phyloP scores from a whole-genome alignment of 139 green algal species.

The Micractinium sp. region DNA sequence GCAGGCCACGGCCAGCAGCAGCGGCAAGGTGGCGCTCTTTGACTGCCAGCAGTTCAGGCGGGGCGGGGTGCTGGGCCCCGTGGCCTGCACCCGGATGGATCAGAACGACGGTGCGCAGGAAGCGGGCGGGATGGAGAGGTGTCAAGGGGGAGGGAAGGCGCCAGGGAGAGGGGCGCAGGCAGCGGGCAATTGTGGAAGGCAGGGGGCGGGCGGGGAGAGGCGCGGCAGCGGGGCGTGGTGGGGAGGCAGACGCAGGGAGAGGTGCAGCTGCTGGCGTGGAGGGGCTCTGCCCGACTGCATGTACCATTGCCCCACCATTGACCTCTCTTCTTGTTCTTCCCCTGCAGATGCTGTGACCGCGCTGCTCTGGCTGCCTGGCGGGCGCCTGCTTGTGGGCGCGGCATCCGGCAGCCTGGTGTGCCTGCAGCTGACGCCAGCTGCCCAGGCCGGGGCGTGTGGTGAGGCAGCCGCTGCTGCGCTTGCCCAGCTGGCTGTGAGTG shows the following conservation, averaged over 20 bases:
- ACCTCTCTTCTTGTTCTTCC: neutral
- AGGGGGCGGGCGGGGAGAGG: too few relatives aligned
- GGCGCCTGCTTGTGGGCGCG: conserved; percentile 47
- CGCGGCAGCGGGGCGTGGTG: too few relatives aligned
- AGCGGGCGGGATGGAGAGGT: neutral
- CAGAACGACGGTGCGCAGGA: neutral
- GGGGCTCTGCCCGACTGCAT: too few relatives aligned
- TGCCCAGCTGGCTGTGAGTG: neutral
- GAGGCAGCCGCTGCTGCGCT: neutral
- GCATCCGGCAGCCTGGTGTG: conserved; percentile 20
- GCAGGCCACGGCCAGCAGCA: conserved; percentile 58
- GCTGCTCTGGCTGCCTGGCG: conserved; percentile 45
- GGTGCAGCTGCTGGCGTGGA: too few relatives aligned
- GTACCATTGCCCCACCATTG: neutral
- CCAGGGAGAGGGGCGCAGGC: too few relatives aligned
- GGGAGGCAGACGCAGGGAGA: too few relatives aligned
- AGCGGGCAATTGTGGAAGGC: too few relatives aligned
- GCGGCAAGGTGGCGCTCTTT: conserved; percentile 54
- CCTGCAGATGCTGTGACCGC: conserved; percentile 27
- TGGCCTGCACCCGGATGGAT: neutral
- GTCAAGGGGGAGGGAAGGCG: too few relatives aligned
- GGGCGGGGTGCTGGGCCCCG: conserved; percentile 38
- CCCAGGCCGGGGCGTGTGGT: neutral
- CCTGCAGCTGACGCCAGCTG: neutral
- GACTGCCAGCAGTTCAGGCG: conserved; percentile 42